Evolutionary conservation across 139 green algal genomes (phyloP).

Genomic region (Chlamydomonas schloesseri): DNA sequence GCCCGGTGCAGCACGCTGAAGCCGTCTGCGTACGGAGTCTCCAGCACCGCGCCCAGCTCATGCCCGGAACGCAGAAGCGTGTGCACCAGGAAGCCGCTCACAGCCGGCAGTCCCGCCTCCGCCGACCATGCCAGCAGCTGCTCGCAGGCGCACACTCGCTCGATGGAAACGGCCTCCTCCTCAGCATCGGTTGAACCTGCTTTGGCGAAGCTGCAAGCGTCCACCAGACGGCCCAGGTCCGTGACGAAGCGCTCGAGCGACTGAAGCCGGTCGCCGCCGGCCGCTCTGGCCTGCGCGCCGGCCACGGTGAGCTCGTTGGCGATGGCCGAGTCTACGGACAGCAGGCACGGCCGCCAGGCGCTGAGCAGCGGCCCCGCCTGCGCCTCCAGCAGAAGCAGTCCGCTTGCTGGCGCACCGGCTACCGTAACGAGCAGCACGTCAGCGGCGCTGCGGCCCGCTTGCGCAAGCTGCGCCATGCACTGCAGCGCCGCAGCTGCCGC

Average conservation of each 20-base stretch:
- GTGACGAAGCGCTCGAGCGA: not conserved
- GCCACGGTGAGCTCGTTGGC: not conserved
- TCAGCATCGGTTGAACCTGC: no score
- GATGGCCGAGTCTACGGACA: not conserved
- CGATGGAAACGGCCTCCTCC: not conserved
- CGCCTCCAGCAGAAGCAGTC: conserved; percentile 25
- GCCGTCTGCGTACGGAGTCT: not conserved
- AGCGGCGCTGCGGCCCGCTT: not conserved
- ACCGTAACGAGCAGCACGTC: not conserved
- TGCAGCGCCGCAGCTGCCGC: not conserved
- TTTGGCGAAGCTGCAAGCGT: not conserved
- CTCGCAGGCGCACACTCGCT: conserved; percentile 19
- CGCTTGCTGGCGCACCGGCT: not conserved
- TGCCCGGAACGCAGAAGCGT: conserved; percentile 8
- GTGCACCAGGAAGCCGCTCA: not conserved
- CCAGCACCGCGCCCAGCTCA: not conserved
- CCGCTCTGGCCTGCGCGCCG: not conserved
- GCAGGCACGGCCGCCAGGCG: conserved; percentile 22
- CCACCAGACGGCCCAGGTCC: conserved; percentile 20
- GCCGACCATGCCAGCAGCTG: not conserved
- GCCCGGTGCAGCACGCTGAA: not conserved
- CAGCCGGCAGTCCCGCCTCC: not conserved
- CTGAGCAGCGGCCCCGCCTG: conserved; percentile 22
- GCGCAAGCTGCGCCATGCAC: not conserved
- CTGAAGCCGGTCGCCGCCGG: not conserved